Evolutionary conservation across 176 grass and related monocot genomes (phyloP), one percentile per base, ranked within the genome.

Genomic region (Zoysia pacifica): DNA sequence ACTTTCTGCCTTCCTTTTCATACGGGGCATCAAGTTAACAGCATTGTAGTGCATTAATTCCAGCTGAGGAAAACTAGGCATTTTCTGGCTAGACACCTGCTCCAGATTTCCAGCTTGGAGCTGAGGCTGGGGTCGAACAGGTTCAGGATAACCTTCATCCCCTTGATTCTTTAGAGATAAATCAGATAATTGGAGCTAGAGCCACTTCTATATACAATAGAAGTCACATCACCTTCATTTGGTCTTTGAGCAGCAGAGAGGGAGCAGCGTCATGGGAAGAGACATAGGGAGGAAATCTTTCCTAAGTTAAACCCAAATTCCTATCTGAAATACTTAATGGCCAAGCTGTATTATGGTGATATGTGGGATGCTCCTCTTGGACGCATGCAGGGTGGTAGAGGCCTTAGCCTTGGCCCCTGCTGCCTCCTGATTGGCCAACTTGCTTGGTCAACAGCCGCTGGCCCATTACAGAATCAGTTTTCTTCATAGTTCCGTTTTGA

Each of bases 181-280:
- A 53, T 79, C 10, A 39, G 62, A 2, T 76, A 84, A 13, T 64
- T 79, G 15, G 20, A 65, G 37, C 55, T 52, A 39, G 56, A 72
- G 1, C 39, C 46, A 44, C 59, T 16, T 82, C 28, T 28, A 28
- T 28, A 28, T 28, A 28, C 28, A 50, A 73, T 73, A 64, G 12
- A 72, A 56, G 0, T 38, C 19, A 37, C 39, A 66, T 43, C 40
- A 16, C 36, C 10, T 50, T 20, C 3, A 53, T 36, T 9, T 11
- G 74, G 47, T 61, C 48, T 74, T 75, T 28, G 52, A 44, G 18
- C 52, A 54, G 52, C 52, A 54, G 49, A 15, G 52, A 54, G 52
- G 52, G 52, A 54, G 49, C 52, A 54, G 14, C 3, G 6, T 54
- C 14, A 5, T 54, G 52, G 52, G 4, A 54, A 54, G 52, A 18